These are phyloP conservation scores for Aspergillus bertholletiae DNA, from an alignment of 495 filamentous ascomycete species.

Conservation along the genomic window DNA sequence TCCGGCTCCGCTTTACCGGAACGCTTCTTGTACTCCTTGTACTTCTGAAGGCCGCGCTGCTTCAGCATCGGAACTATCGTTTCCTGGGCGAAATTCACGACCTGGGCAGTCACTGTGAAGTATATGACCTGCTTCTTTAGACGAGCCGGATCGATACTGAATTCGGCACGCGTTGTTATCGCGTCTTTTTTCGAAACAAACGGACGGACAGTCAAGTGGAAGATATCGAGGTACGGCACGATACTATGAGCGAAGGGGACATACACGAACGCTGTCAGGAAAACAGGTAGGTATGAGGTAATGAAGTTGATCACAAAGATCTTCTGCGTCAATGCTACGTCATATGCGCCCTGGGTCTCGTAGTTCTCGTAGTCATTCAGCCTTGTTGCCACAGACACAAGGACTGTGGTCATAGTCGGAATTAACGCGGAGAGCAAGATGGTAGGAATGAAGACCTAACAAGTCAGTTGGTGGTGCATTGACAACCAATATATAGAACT, in stretches of 20 bases:
- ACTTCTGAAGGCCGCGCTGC: conserved; percentile 66
- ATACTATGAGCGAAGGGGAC: conserved; percentile 87
- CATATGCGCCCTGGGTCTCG: conserved; percentile 75
- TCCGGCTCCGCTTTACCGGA: conserved; percentile 20
- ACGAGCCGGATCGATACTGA: conserved; percentile 79
- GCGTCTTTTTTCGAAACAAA: conserved; percentile 71
- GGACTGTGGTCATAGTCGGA: conserved; percentile 71
- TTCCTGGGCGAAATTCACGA: conserved; percentile 84
- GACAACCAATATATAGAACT: conserved; percentile 15
- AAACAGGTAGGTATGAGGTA: conserved; percentile 88
- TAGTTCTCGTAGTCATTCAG: conserved; percentile 92
- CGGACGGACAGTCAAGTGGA: conserved; percentile 69
- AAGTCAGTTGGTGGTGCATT: conserved; percentile 24
- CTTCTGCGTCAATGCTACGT: conserved; percentile 80
- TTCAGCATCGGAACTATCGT: conserved; percentile 82
- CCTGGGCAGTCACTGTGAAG: conserved; percentile 93
- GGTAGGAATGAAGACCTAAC: conserved; percentile 82
- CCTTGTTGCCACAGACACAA: conserved; percentile 71
- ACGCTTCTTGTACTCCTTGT: conserved; percentile 55
- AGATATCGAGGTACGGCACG: conserved; percentile 86
- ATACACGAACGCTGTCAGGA: conserved; percentile 94
- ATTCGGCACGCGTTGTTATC: conserved; percentile 52
- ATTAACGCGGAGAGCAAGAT: conserved; percentile 76
- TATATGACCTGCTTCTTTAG: conserved; percentile 93
- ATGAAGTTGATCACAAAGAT: conserved; percentile 97